Evolutionary conservation across 192 early-diverging fungal species (phyloP), one percentile per base, ranked within the genome.

Genomic region (Coemansia sp.): DNA sequence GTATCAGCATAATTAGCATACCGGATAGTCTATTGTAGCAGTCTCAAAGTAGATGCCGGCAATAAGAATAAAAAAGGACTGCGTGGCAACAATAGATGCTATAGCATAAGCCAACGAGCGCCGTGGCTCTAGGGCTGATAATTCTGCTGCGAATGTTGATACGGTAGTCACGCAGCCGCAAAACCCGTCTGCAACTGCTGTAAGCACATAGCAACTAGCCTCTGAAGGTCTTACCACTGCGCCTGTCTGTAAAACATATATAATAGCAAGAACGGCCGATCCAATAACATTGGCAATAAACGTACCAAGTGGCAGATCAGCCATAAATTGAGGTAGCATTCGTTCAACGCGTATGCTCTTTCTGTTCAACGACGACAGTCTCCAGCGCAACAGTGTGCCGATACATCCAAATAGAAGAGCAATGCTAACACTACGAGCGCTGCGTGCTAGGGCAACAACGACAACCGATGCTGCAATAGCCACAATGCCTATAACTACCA

Each of bases 81-180:
- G 78, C 14, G 69, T 58, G 21, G 55, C 66, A 12, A 72, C 69
- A 52, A 81, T 59, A 12, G 78, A 81, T 5, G 56, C 26, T n/a
- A 49, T 32, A 18, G 67, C 51, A 51, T 81, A 81, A 5, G 56
- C 22, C 19, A 63, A 49, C 5, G 72, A 62, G 27, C 22, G 56
- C 18, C 73, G 62, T 16, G 67, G 23, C 22, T 30, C 21, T 32
- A 85, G 44, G 8, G 41, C 27, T 9, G 53, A 54, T 1, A 87
- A 8, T 58, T 89, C 88, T 22, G 70, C 72, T 1, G 76, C 70
- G 58, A 83, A 85, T 7, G 87, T 88, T 27, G 88, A 89, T n/a
- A 89, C 68, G 0, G 88, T 89, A 4, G 88, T 86, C 34, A 89
- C 60, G 47, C 88, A 89, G 56, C 88, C 88, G 60, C 88, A 88